These are phyloP conservation scores for Rutstroemia sp. DNA, from an alignment of 2,329 filamentous ascomycete genomes.

Conservation along the genomic window DNA sequence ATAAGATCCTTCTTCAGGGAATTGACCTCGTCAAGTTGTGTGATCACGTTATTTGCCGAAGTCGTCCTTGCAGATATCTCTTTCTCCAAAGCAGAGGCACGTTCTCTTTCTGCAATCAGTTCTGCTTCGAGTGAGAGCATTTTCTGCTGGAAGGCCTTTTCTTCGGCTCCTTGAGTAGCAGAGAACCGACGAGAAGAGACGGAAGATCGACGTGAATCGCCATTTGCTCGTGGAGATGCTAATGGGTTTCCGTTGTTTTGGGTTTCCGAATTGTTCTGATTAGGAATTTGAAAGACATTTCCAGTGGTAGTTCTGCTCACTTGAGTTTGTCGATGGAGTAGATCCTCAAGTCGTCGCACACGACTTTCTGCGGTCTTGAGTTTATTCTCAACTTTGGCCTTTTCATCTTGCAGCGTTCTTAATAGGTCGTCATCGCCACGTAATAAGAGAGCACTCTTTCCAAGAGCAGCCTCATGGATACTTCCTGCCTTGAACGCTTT, in stretches of 20 bases:
- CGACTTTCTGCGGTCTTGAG: constrained; percentile 81
- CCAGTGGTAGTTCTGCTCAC: constrained; percentile 46
- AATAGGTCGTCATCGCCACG: constrained; percentile 82
- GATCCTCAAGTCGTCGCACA: constrained; percentile 82
- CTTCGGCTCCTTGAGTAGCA: constrained; percentile 49
- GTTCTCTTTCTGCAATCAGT: constrained; percentile 64
- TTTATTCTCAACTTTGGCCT: constrained; percentile 64
- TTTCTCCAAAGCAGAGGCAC: constrained; percentile 57
- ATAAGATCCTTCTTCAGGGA: constrained; percentile 91
- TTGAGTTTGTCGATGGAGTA: constrained; percentile 76
- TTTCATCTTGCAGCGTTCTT: constrained; percentile 74
- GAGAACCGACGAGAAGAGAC: constrained; percentile 54
- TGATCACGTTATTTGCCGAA: constrained; percentile 54
- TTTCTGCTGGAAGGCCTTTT: constrained; percentile 54
- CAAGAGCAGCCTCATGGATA: constrained; percentile 81
- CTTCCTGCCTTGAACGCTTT: constrained; percentile 97
- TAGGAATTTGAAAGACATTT: constrained; percentile 45
- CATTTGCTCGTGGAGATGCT: constrained; percentile 27
- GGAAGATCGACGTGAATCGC: constrained; percentile 50
- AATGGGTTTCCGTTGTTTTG: constrained; percentile 38
- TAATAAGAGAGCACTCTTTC: constrained; percentile 77
- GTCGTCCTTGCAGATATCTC: constrained; percentile 54
- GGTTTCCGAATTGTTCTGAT: constrained; percentile 38
- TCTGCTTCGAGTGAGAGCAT: constrained; percentile 70
- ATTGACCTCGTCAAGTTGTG: constrained; percentile 74